A percentile compares a stretch with the other conserved stretches of the same genome.
These are phyloP conservation scores for Groenewaldozyma sp. DNA, from an alignment of 1,139 yeast genomes.

Conservation along the genomic window DNA sequence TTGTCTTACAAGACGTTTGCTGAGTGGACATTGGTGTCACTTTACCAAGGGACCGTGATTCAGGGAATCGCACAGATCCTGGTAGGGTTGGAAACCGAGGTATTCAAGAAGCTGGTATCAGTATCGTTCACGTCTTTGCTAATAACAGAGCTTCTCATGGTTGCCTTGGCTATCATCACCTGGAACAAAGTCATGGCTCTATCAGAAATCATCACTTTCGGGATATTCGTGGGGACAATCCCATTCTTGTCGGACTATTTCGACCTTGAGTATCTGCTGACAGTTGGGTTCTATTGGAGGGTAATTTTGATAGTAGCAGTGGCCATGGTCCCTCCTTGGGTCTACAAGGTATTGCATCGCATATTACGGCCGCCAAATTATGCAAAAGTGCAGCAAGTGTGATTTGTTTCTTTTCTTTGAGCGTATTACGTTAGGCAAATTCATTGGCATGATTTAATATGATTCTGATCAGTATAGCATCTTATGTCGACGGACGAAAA, in stretches of 20 bases:
- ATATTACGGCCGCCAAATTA: conserved; percentile 86
- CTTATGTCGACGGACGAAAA: not conserved
- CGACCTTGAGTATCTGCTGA: conserved; percentile 52
- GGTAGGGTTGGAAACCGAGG: conserved; percentile 47
- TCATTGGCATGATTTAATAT: not conserved
- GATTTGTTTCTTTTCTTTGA: conserved; percentile 3
- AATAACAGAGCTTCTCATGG: conserved; percentile 86
- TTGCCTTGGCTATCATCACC: conserved; percentile 79
- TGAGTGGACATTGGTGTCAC: conserved; percentile 80
- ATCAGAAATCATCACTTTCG: conserved; percentile 62
- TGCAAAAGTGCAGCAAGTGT: conserved; percentile 86
- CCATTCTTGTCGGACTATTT: conserved; percentile 84
- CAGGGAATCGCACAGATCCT: conserved; percentile 74
- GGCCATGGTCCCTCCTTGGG: conserved; percentile 86
- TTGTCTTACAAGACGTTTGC: conserved; percentile 81
- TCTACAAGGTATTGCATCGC: conserved; percentile 63
- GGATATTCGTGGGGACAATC: conserved; percentile 58
- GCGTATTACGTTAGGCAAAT: not conserved
- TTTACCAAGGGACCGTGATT: conserved; percentile 75
- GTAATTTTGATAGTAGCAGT: conserved; percentile 51
- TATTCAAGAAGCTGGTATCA: conserved; percentile 72
- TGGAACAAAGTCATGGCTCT: conserved; percentile 79
- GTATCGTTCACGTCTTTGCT: conserved; percentile 73
- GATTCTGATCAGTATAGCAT: not conserved
- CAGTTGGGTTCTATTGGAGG: conserved; percentile 58